Evolutionary conservation across 169 alveolate species (phyloP).

Genomic region (Eimeria praecox): DNA sequence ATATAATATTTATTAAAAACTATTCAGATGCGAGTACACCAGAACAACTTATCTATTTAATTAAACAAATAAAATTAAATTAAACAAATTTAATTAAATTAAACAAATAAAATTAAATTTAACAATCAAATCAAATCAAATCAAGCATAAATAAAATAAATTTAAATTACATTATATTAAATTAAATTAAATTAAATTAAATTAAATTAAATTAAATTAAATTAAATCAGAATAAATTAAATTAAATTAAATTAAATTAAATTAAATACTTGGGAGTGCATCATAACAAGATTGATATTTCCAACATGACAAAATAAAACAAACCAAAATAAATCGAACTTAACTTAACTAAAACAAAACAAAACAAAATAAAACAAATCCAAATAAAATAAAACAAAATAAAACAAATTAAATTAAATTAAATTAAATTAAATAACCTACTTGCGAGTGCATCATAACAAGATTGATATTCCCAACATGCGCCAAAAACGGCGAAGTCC

Average conservation of each 20-base stretch:
- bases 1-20: no score
- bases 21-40: constrained; percentile 86
- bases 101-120: no score
- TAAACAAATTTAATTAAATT: no score
- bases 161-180: no score
- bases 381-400: background rate
- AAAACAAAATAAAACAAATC: background rate
- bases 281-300: constrained; percentile 85
- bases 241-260: background rate
- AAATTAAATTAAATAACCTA: background rate
- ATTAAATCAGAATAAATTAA: no score
- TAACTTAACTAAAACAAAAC: background rate
- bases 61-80: no score
- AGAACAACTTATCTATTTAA: constrained; percentile 82
- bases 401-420: background rate
- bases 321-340: no score
- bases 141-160: background rate
- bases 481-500: constrained; percentile 84
- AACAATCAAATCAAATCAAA: constrained; percentile 84
- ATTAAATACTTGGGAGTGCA: constrained; percentile 84
- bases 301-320: constrained; percentile 85
- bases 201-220: no score
- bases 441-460: constrained; percentile 88
- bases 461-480: constrained; percentile 86
- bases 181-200: background rate